Conservation (phyloP, 2,329 filamentous ascomycete species). For the Hysterium pulicare region DNA sequence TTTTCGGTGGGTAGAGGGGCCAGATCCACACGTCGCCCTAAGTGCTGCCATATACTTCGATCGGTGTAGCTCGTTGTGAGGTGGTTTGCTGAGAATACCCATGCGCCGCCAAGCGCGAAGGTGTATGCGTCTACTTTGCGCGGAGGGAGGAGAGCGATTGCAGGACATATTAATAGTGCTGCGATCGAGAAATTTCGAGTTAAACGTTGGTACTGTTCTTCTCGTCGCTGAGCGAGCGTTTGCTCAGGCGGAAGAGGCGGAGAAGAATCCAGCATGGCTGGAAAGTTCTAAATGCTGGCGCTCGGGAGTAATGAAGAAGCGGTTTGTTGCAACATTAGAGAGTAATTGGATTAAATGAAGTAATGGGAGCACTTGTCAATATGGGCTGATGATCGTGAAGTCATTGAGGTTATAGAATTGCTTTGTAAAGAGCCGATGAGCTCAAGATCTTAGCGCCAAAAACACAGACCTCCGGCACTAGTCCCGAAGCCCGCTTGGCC, state of each 20-base stretch:
- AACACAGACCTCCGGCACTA: too few species aligned
- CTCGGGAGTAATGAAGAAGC: too few species aligned
- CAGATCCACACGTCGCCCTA: conserved; percentile 8
- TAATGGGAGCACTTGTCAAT: too few species aligned
- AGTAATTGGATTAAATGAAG: too few species aligned
- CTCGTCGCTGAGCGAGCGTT: conserved; percentile 30
- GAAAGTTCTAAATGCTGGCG: too few species aligned
- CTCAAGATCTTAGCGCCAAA: too few species aligned
- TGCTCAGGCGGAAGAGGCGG: conserved; percentile 30
- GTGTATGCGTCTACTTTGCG: conserved; percentile 63
- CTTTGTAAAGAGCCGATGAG: too few species aligned
- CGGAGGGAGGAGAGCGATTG: conserved; percentile 55
- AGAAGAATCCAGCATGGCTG: too few species aligned
- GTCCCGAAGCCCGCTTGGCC: too few species aligned
- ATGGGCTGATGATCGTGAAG: too few species aligned
- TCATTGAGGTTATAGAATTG: too few species aligned
- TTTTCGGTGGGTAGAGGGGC: conserved; percentile 33
- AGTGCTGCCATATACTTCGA: conserved; percentile 33
- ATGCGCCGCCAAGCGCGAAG: conserved; percentile 49
- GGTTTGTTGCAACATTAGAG: too few species aligned
- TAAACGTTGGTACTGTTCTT: conserved; percentile 25
- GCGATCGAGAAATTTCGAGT: conserved; percentile 47
- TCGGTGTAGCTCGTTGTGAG: conserved; percentile 42
- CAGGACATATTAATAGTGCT: conserved; percentile 51
- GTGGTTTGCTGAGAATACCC: conserved; percentile 50